Base-by-base conservation (phyloP, 106 monocot species). In the Vanilla planifolia region DNA sequence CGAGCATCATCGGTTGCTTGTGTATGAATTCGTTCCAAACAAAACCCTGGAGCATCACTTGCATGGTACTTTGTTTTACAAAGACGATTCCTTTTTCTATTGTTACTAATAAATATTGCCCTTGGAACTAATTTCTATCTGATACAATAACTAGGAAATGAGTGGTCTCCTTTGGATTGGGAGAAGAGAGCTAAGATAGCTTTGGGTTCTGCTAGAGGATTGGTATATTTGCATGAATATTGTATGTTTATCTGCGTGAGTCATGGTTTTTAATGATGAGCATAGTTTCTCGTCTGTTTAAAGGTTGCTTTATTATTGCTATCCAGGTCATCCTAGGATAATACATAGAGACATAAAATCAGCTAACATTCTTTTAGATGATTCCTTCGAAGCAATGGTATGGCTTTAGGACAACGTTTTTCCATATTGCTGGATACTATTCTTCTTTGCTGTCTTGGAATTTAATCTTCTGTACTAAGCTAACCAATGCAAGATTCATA, bases 321-420 rank as follows among this genome's bases (percentile, higher is more conserved):
- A 7, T 47, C 3, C 73, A 92, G 92, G 92, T 69, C 92, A 92
- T 76, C 92, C 92, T 50, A 70, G 75, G 24, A 84, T 92, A 29
- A 92, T 92, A 30, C 92, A 92, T 42, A 86, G 92, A 58, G 92
- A 92, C 59, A 92, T 92, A 21, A 92, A 92, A 73, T 75, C 92
- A 35, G 84, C 93, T 36, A 93, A 93, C 71, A 93, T 93, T 62
- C 82, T 93, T 57, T 39, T 93, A 46, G 89, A 93, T 59, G 63
- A 82, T 36, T 64, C 70, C 32, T 93, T 85, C 75, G 93, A 93
- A 62, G 88, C 93, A 33, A 65, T 85, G 85, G 93, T 68, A 73
- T 60, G 67, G 8, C 13, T 41, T 7, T 13, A 41, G 13, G 8
- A 41, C 8, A 13, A 13, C 6, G 8, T 13, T 41, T 41, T 5